Base-by-base conservation (phyloP, 208 protist species). In the Herpetomonas tarakana region DNA sequence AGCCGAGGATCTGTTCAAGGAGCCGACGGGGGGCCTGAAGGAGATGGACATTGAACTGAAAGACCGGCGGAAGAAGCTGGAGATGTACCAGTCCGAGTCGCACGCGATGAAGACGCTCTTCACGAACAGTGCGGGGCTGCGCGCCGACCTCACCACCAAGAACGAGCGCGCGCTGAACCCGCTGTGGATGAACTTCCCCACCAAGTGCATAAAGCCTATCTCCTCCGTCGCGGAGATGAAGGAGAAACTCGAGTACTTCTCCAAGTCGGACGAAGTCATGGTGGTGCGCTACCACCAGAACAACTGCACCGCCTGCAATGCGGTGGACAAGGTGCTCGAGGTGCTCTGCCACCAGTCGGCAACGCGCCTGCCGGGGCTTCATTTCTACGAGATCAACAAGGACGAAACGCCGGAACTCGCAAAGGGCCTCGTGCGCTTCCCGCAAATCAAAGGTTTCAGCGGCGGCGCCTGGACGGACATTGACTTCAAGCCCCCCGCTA, bases 261-360 rank as follows among this genome's bases (percentile, higher is more conserved):
- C 83, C 14, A 56, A 87, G 24, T 74, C 69, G 18, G 81, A 88
- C 57, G 87, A 88, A 24, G 83, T 91, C 16, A 84, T 91, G 83
- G 83, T 93, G 31, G 87, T 93, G 68, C 82, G 77, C 14, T 93
- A 93, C 50, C 76, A 84, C 35, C 87, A 91, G 55, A 59, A 86
- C 52, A 78, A 79, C 73, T 93, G 87, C 72, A 93, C 81, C 3
- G 82, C 87, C 21, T 93, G 87, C 56, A 93, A 93, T 61, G 87
- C 87, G 0, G 71, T 91, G 14, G 80, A 68, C 44, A 93, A 93
- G 58, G 76, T 83, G 19, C 89, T 88, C 29, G 83, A 93, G 68
- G 54, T 91, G 57, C 72, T 91, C 24, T 93, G 87, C 56, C 87
- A 93, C 51, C 76, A 91, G 38, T 65, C 76, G 11, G 68, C 58